phyloP scores from a whole-genome alignment of 441 rosid genomes.

The Pelargonium cotyledonis region DNA sequence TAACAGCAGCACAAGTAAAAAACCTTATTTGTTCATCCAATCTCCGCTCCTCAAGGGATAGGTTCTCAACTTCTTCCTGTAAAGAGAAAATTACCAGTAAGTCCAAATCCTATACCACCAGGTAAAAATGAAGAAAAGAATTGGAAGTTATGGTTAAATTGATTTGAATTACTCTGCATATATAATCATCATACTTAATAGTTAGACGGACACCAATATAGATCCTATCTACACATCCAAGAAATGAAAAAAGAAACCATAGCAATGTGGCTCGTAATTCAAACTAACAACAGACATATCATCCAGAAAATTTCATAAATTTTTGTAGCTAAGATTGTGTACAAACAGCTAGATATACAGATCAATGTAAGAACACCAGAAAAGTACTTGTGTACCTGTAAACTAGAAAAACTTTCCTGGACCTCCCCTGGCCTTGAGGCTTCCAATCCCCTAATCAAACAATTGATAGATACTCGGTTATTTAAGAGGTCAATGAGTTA shows the following conservation, averaged over 20 bases:
- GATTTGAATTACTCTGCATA: not conserved
- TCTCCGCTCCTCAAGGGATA: conserved; percentile 53
- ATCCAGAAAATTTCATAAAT: not conserved
- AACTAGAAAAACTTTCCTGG: conserved; percentile 54
- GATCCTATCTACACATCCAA: too few species aligned
- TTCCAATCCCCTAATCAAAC: conserved; percentile 62
- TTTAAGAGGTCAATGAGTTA: not conserved
- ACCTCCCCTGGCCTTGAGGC: conserved; percentile 77
- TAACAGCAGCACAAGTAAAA: conserved; percentile 15
- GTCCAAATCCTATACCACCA: conserved; percentile 11
- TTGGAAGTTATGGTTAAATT: not conserved
- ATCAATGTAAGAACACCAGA: conserved; percentile 6
- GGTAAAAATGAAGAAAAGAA: not conserved
- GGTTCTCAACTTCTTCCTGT: conserved; percentile 81
- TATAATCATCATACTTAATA: not conserved
- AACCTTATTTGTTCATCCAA: conserved; percentile 84
- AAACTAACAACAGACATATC: not conserved
- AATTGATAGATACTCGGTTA: conserved; percentile 13
- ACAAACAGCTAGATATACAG: not conserved
- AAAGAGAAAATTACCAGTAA: conserved; percentile 10
- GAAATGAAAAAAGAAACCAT: too few species aligned
- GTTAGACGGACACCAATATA: too few species aligned
- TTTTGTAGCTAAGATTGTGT: not conserved
- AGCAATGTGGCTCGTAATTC: not conserved
- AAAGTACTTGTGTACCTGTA: conserved; percentile 53